Evolutionary conservation across 2,329 filamentous ascomycete species (phyloP).

Genomic region (Graphium sp.): DNA sequence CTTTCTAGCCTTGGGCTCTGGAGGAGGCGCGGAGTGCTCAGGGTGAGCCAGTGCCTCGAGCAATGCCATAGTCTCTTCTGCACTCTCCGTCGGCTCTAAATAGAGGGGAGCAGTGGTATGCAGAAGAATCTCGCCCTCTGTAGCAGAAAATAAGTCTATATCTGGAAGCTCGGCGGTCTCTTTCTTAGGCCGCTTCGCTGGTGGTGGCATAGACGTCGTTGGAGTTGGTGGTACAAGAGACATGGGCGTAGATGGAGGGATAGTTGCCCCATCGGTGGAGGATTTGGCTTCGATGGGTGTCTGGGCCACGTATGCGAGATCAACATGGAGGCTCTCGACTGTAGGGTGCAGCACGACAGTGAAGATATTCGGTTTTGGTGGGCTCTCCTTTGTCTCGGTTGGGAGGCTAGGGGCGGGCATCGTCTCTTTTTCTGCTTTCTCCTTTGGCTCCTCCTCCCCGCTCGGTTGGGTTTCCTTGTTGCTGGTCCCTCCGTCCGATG

Average conservation of each 20-base stretch:
- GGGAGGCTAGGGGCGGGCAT: slow-evolving; percentile 33
- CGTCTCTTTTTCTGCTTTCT: slow-evolving; percentile 39
- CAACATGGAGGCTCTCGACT: slow-evolving; percentile 53
- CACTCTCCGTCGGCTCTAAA: slow-evolving; percentile 56
- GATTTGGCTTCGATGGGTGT: slow-evolving; percentile 36
- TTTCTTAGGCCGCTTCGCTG: slow-evolving; percentile 51
- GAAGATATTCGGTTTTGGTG: slow-evolving; percentile 45
- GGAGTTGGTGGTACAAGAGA: slow-evolving; percentile 43
- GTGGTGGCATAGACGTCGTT: slow-evolving; percentile 39
- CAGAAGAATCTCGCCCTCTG: slow-evolving; percentile 61
- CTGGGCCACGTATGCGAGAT: slow-evolving; percentile 59
- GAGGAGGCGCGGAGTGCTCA: slow-evolving; percentile 58
- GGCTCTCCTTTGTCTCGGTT: slow-evolving; percentile 17
- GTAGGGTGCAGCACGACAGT: slow-evolving; percentile 82
- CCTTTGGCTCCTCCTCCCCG: slow-evolving; percentile 17
- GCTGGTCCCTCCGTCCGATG: slow-evolving; percentile 12
- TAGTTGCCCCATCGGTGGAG: slow-evolving; percentile 4
- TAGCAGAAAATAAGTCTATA: slow-evolving; percentile 51
- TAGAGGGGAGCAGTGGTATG: slow-evolving; percentile 59
- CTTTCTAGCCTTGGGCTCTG: slow-evolving; percentile 78
- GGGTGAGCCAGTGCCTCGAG: slow-evolving; percentile 60
- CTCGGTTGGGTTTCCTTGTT: slow-evolving; percentile 17
- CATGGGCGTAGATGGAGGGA: slow-evolving; percentile 50
- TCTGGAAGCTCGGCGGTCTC: slow-evolving; percentile 67
- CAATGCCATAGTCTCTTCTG: slow-evolving; percentile 52